Evolutionary conservation across 2,329 filamentous ascomycete genomes (phyloP).

Genomic region (Diaporthe sp.): DNA sequence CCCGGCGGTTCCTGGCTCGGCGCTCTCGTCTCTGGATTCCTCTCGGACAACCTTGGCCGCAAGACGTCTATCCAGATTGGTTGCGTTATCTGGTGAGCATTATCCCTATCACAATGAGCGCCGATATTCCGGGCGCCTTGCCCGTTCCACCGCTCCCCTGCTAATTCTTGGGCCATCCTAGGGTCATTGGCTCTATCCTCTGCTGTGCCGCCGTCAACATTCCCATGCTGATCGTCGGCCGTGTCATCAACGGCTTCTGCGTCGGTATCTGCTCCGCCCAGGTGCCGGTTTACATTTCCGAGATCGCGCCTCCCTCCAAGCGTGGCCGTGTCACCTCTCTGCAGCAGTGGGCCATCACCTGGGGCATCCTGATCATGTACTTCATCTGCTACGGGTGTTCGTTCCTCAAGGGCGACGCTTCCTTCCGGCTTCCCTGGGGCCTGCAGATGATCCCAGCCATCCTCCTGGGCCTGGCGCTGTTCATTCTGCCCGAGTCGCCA

Average conservation of each 20-base stretch:
- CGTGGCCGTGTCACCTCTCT: slow-evolving; percentile 58
- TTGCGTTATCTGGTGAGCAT: slow-evolving; percentile 62
- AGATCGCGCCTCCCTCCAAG: slow-evolving; percentile 66
- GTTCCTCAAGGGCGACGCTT: slow-evolving; percentile 53
- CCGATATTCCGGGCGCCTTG: no score
- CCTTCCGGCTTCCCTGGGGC: slow-evolving; percentile 65
- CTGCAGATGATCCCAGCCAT: slow-evolving; percentile 60
- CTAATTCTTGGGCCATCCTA: slow-evolving; percentile 40
- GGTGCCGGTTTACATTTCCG: slow-evolving; percentile 78
- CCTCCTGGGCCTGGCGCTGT: slow-evolving; percentile 55
- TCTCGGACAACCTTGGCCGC: slow-evolving; percentile 66
- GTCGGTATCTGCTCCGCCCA: slow-evolving; percentile 81
- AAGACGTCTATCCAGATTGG: slow-evolving; percentile 65
- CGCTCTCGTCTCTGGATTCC: slow-evolving; percentile 68
- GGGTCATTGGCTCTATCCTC: slow-evolving; percentile 62
- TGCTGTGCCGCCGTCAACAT: slow-evolving; percentile 60
- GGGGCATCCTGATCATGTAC: slow-evolving; percentile 62
- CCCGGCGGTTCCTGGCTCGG: slow-evolving; percentile 78
- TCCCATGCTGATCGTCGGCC: slow-evolving; percentile 74
- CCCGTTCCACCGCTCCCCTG: background rate
- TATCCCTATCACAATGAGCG: background rate
- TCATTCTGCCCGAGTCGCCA: slow-evolving; percentile 62
- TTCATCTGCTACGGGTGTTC: slow-evolving; percentile 62
- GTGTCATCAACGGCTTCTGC: slow-evolving; percentile 77
- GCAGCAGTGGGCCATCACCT: slow-evolving; percentile 61